These are phyloP conservation scores for Phoenix roebelenii DNA, from an alignment of 176 grass and related monocot genomes.

Conservation along the genomic window DNA sequence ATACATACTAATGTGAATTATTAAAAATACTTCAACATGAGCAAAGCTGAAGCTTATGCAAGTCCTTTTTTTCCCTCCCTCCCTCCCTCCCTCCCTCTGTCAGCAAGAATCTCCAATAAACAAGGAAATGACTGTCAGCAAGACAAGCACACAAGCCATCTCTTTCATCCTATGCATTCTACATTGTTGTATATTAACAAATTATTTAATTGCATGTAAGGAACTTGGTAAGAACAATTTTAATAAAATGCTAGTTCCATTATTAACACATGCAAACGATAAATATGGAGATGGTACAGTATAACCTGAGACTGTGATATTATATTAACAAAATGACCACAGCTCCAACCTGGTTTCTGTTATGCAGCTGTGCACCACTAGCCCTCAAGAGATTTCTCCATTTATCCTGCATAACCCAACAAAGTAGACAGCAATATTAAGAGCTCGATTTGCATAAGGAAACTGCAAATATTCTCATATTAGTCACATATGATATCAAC, in stretches of 20 bases:
- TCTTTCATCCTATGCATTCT: too few relatives aligned
- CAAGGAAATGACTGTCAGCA: too few relatives aligned
- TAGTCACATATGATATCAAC: not conserved
- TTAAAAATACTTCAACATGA: too few relatives aligned
- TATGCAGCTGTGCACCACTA: slow-evolving; percentile 8
- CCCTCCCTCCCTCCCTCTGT: too few relatives aligned
- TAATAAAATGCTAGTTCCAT: not conserved
- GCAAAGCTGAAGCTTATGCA: too few relatives aligned
- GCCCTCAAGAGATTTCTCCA: slow-evolving; percentile 30
- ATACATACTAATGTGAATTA: too few relatives aligned
- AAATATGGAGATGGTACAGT: not conserved
- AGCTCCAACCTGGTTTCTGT: slow-evolving; percentile 19
- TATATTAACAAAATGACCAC: not conserved
- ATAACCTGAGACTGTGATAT: not conserved
- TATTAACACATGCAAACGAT: not conserved
- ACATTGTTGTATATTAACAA: too few relatives aligned
- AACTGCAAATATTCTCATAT: not conserved
- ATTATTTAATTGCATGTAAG: too few relatives aligned
- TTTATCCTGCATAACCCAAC: slow-evolving; percentile 14
- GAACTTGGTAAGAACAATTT: too few relatives aligned
- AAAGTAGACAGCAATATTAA: not conserved
- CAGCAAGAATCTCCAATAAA: too few relatives aligned
- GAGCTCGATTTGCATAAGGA: not conserved
- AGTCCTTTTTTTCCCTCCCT: too few relatives aligned
- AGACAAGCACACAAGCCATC: too few relatives aligned